Conservation (phyloP, 2,329 filamentous ascomycete genomes). For the Fusarium pilosicola region DNA sequence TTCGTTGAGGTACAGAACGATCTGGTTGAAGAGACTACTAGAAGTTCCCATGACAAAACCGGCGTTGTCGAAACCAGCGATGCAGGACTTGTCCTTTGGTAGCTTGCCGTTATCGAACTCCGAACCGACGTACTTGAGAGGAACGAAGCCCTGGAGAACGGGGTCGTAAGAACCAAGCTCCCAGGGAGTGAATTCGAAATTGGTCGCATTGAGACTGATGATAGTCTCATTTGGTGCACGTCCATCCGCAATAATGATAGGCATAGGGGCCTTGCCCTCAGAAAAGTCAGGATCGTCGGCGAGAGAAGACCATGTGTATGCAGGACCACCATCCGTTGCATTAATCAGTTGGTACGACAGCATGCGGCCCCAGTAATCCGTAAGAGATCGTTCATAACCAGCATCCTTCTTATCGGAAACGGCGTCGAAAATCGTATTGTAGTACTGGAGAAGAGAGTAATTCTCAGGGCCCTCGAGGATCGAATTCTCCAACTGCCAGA, state of each 20-base stretch:
- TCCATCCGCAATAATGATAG: conserved; percentile 61
- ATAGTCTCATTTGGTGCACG: conserved; percentile 56
- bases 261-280: conserved; percentile 57
- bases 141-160: conserved; percentile 68
- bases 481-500: conserved; percentile 56
- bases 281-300: conserved; percentile 56
- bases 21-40: conserved; percentile 81
- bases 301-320: conserved; percentile 82
- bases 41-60: conserved; percentile 87
- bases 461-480: conserved; percentile 54
- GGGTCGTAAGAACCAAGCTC: conserved; percentile 74
- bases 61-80: conserved; percentile 78
- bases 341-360: conserved; percentile 89
- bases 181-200: conserved; percentile 73
- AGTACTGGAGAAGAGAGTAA: conserved; percentile 53
- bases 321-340: conserved; percentile 75
- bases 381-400: conserved; percentile 71
- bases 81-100: conserved; percentile 57
- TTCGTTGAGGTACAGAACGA: conserved; percentile 72
- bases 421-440: conserved; percentile 49
- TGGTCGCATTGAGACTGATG: conserved; percentile 65
- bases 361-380: conserved; percentile 89
- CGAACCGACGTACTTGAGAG: conserved; percentile 69
- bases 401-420: conserved; percentile 53
- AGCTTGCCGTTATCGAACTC: conserved; percentile 63